Base-by-base conservation (phyloP, 768 basidiomycete species). In the Pleurotus cornucopiae region DNA sequence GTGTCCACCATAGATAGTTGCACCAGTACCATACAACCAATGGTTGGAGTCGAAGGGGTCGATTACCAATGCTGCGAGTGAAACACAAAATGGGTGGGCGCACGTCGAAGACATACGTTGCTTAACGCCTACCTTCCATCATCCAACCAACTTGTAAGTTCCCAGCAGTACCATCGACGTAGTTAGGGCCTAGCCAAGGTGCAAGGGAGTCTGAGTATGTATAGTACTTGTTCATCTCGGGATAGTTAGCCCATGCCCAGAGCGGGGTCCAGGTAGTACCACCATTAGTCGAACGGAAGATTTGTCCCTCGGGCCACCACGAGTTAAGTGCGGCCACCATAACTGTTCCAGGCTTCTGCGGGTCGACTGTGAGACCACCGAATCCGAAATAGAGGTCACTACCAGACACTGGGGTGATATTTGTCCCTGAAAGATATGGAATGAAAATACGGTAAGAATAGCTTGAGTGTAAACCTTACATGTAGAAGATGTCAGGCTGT, bases 261-360 rank as follows among this genome's bases (percentile, higher is more conserved):
- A 77, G 62, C 3, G 68, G 60, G 6, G 71, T 64, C 76, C 76
- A 55, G 4, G 54, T 23, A 23, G 54, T 20, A 21, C 43, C 85
- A 43, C 82, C 71, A 63, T 88, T 69, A 2, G 74, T 81, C 3
- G 81, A 82, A 6, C 84, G 77, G 71, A 76, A 86, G 13, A 86
- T 84, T 58, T 84, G 82, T 13, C 83, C 84, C 61, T 86, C 84
- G 2, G 83, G 84, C 76, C 76, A 82, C 82, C 83, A 84, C 16
- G 76, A 79, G 61, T 83, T 84, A 40, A 86, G 75, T 1, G 84
- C 82, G 44, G 84, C 83, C 9, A 85, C 84, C 85, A 86, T 85
- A 60, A 87, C 66, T 9, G 82, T 85, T 0, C 84, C 84, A 16
- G 84, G 82, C 49, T 71, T 76, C 60, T 84, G 81, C 9, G 78